These are phyloP conservation scores for Aspergillus costaricaensis DNA, from an alignment of 2,329 filamentous ascomycete genomes.

Conservation along the genomic window DNA sequence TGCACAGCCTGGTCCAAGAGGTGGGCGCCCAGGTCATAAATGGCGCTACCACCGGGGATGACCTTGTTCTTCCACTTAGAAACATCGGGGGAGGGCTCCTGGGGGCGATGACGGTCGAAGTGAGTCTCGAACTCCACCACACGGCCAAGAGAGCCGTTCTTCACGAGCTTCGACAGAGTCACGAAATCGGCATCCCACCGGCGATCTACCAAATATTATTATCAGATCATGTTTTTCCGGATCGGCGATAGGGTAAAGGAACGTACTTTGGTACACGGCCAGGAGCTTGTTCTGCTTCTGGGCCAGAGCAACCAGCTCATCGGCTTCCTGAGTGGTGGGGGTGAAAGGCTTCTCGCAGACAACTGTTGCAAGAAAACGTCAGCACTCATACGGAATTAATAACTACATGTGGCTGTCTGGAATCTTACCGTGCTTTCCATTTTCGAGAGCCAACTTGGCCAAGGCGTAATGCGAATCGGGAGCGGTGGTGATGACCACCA, in stretches of 20 bases:
- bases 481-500: constrained; percentile 71
- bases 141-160: constrained; percentile 64
- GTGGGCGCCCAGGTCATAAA: constrained; percentile 77
- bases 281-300: constrained; percentile 55
- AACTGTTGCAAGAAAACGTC: constrained; percentile 45
- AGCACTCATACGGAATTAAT: background rate
- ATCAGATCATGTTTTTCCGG: background rate
- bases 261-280: constrained; percentile 67
- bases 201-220: constrained; percentile 51
- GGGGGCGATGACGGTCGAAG: constrained; percentile 72
- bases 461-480: constrained; percentile 71
- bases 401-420: background rate
- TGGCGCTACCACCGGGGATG: constrained; percentile 65
- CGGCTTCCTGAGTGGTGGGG: constrained; percentile 68
- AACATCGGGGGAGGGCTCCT: constrained; percentile 47
- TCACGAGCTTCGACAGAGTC: constrained; percentile 65
- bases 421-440: constrained; percentile 64
- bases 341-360: constrained; percentile 84
- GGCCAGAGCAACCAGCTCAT: constrained; percentile 61
- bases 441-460: constrained; percentile 64
- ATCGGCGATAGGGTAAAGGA: too few relatives aligned
- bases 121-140: constrained; percentile 77
- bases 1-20: constrained; percentile 73
- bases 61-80: constrained; percentile 68
- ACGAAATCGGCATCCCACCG: constrained; percentile 78